Base-by-base conservation (phyloP, 2,329 filamentous ascomycete genomes). In the Penicillium sp. region DNA sequence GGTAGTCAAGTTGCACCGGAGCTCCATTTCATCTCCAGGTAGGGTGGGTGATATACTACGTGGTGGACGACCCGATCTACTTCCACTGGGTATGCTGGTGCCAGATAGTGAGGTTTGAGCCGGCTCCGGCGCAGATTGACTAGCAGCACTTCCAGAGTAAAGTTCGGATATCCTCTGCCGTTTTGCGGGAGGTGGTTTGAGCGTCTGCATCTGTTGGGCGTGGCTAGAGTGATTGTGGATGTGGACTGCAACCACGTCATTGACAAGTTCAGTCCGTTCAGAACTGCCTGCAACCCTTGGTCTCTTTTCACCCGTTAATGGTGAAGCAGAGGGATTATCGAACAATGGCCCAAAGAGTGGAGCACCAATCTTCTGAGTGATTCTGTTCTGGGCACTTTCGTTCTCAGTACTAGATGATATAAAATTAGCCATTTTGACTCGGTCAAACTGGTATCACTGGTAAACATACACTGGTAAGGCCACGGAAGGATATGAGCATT, bases 1-100 rank as follows among this genome's bases (percentile, higher is more conserved):
- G 9, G 19, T 43, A 12, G 40, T 48, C 32, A 48, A 19, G 32
- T 48, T 29, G 37, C 45, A 48, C 9, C 39, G 39, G 8, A 48
- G 22, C 32, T 35, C 39, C 32, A 6, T 48, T 31, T 48, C 45
- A n/a, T 46, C 28, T 26, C 26, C 19, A n/a, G 4, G 15, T 15
- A 41, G 15, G 15, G 19, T 41, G 13, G 44, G 35, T 32, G 44
- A 41, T 32, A 41, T 12, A 24, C 35, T 41, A 8, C 34, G 34
- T 15, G 10, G 24, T 24, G 17, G 26, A 17, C 13, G 34, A 9
- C 2, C 6, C 15, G 2, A 19, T 9, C 9, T 17, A 28, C 24
- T 31, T 29, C 15, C 34, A 40, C 15, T 12, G 26, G 17, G 19
- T 6, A 29, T n/a, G 31, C 6, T 13, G 9, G n/a, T 19, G 17